Base-by-base conservation (phyloP, 306 rosid species). In the Benincasa hispida region DNA sequence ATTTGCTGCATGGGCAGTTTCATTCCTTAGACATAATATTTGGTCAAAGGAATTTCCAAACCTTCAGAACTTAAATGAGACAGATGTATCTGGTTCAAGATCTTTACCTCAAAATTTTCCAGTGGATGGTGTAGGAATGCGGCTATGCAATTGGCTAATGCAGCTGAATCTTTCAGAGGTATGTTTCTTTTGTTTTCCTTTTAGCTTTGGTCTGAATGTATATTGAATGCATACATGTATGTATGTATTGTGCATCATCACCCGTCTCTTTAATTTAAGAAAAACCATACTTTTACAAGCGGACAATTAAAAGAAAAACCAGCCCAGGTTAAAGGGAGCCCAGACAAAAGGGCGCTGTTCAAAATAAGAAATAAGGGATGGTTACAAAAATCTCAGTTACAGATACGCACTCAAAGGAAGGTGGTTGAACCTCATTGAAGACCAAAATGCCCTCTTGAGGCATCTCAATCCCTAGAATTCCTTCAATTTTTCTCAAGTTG, bases 1-100 rank as follows among this genome's bases (percentile, higher is more conserved):
- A 66, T 84, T 84, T 90, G 96, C 97, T 76, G 87, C 97, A 68
- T 94, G 98, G 98, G 88, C 85, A 17, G 91, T 88, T 24, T 81
- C 92, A 48, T 87, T 91, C 84, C 96, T 94, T 69, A 86, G 88
- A 72, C 87, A 87, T 65, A 84, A 82, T 84, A 79, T 94, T 60
- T 86, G 84, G 88, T 87, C 91, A 62, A 90, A 86, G 83, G 89
- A 90, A 77, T 77, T 56, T 80, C 76, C 78, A 63, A 78, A 80
- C 74, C 68, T 70, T 78, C 86, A 80, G 48, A 73, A 41, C 81
- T 77, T 86, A 74, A 54, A 22, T 41, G 87, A 79, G 75, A 81
- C 65, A 6, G 79, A 81, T 17, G 82, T 59, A 78, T 74, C 84
- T 83, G 80, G 81, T 83, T 76, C 83, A 77, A 89, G 82, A 79